Conservation (phyloP, 2,329 filamentous ascomycete species). For the Alternaria atra region DNA sequence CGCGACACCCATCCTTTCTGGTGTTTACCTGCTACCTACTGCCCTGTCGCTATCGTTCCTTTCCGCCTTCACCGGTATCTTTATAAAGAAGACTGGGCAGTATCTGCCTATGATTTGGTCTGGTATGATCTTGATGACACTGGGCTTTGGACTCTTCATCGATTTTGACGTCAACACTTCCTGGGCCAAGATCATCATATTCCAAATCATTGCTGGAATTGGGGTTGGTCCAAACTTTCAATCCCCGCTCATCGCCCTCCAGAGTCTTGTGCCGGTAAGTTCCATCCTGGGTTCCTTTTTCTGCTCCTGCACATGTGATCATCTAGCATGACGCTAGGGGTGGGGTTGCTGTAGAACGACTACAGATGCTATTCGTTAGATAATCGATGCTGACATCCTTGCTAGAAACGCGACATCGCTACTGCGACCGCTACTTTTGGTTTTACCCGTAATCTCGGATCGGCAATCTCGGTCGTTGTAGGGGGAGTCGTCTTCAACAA, state of each 20-base stretch:
- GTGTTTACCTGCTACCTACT: conserved; percentile 77
- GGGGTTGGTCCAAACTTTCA: conserved; percentile 74
- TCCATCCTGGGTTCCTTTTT: conserved; percentile 1
- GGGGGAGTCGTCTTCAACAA: conserved; percentile 85
- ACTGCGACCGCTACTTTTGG: conserved; percentile 72
- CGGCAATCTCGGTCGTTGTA: conserved; percentile 73
- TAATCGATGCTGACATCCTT: conserved; percentile 22
- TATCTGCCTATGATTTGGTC: conserved; percentile 54
- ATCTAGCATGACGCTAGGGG: conserved; percentile 6
- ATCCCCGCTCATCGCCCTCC: conserved; percentile 72
- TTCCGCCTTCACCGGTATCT: conserved; percentile 66
- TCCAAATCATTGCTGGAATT: conserved; percentile 51
- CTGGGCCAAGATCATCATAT: conserved; percentile 53
- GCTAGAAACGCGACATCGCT: conserved; percentile 67
- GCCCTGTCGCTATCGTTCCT: conserved; percentile 72
- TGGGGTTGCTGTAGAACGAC: conserved; percentile 7
- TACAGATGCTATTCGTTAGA: conserved; percentile 5
- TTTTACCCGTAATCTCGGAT: conserved; percentile 74
- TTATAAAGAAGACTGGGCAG: conserved; percentile 57
- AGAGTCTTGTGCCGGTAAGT: conserved; percentile 65
- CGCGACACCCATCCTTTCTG: conserved; percentile 73
- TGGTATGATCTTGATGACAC: conserved; percentile 49
- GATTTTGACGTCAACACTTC: conserved; percentile 43
- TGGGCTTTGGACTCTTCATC: conserved; percentile 52
- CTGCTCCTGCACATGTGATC: neutral